These are phyloP conservation scores for Alternaria incomplexa DNA, from an alignment of 2,329 filamentous ascomycete genomes.

Conservation along the genomic window DNA sequence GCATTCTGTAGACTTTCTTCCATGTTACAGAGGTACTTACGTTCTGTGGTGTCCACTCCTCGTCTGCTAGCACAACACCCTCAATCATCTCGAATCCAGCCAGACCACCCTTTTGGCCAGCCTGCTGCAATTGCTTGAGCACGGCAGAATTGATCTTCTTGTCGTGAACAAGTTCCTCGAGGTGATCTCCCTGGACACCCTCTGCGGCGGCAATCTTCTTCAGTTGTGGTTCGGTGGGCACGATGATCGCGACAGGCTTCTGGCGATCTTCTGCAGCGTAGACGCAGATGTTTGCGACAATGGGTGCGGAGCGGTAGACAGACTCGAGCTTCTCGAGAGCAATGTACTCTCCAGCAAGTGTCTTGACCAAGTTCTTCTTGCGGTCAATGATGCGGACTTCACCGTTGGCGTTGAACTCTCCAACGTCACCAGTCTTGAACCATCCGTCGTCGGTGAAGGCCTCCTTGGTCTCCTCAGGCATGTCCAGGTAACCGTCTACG, in stretches of 20 bases:
- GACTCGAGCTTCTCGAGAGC: constrained; percentile 94
- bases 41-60: constrained; percentile 86
- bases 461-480: constrained; percentile 81
- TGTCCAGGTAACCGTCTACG: constrained; percentile 79
- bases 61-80: constrained; percentile 78
- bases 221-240: constrained; percentile 62
- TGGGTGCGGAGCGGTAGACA: constrained; percentile 79
- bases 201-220: constrained; percentile 62
- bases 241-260: constrained; percentile 83
- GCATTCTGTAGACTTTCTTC: neutral
- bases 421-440: constrained; percentile 98
- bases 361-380: constrained; percentile 98
- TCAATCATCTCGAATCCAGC: constrained; percentile 75
- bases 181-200: constrained; percentile 67
- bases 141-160: constrained; percentile 68
- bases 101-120: constrained; percentile 71
- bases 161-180: constrained; percentile 73
- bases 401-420: constrained; percentile 81
- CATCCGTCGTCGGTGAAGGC: constrained; percentile 83
- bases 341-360: constrained; percentile 93
- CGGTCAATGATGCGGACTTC: constrained; percentile 90
- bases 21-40: constrained; percentile 60
- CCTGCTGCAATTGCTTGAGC: constrained; percentile 72
- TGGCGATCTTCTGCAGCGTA: constrained; percentile 77
- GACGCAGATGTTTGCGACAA: constrained; percentile 86